These are phyloP conservation scores for Amylocarpus encephaloides DNA, from an alignment of 2,329 filamentous ascomycete genomes.

Conservation along the genomic window DNA sequence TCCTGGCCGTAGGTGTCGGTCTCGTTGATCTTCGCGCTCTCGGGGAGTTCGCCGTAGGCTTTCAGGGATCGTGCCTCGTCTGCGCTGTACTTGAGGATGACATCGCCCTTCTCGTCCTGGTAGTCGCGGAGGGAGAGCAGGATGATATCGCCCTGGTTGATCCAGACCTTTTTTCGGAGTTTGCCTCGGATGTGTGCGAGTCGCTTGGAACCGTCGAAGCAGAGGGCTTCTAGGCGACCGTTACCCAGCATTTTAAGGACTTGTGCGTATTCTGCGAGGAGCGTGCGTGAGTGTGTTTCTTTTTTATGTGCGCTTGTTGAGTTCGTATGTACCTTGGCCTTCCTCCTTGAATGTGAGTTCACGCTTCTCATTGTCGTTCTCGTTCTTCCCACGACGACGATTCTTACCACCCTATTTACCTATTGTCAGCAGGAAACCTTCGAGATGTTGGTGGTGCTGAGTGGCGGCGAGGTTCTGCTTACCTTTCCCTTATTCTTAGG, in stretches of 20 bases:
- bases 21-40: slow-evolving; percentile 99
- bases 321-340: slow-evolving; percentile 60
- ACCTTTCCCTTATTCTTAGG: slow-evolving; percentile 99
- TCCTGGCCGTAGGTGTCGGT: slow-evolving; percentile 90
- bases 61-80: slow-evolving; percentile 95
- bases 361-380: slow-evolving; percentile 98
- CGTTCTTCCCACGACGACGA: slow-evolving; percentile 96
- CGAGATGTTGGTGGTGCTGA: slow-evolving; percentile 2
- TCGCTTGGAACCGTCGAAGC: slow-evolving; percentile 89
- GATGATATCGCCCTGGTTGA: slow-evolving; percentile 96
- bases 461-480: slow-evolving; percentile 31
- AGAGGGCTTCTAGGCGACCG: slow-evolving; percentile 81
- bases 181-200: slow-evolving; percentile 87
- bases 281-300: slow-evolving; percentile 13
- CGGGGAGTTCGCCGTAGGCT: slow-evolving; percentile 94
- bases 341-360: slow-evolving; percentile 99
- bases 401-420: slow-evolving; percentile 85
- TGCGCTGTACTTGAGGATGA: slow-evolving; percentile 91
- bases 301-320: slow-evolving; percentile 51
- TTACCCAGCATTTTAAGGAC: slow-evolving; percentile 95
- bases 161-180: slow-evolving; percentile 99
- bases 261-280: slow-evolving; percentile 63
- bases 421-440: slow-evolving; percentile 12
- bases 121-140: slow-evolving; percentile 83
- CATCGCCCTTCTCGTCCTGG: slow-evolving; percentile 89